phyloP scores from a whole-genome alignment of 345 rosid species.

The Cochlearia excelsa region DNA sequence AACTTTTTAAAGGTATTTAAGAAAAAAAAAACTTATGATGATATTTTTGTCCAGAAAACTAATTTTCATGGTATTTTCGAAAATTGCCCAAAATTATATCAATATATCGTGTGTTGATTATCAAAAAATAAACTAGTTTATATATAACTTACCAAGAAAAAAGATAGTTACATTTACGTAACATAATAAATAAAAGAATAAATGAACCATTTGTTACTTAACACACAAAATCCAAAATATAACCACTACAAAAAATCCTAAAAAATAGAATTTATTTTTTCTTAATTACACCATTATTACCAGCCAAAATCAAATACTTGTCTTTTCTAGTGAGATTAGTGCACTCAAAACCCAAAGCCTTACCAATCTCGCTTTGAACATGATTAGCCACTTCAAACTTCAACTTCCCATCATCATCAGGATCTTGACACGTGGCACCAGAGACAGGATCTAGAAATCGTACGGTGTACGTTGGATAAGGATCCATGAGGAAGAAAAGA shows the following conservation, averaged over 20 bases:
- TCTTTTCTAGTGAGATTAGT: constrained; percentile 70
- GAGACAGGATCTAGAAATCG: constrained; percentile 45
- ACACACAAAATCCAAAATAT: constrained; percentile 14
- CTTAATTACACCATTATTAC: constrained; percentile 57
- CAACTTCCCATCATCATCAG: constrained; percentile 5
- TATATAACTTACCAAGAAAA: not conserved
- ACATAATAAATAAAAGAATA: constrained; percentile 12
- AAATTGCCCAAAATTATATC: constrained; percentile 8
- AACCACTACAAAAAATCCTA: not conserved
- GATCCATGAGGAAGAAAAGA: constrained; percentile 63
- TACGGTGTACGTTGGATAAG: constrained; percentile 44
- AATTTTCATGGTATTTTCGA: not conserved
- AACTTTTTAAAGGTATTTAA: too few species aligned
- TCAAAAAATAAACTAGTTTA: too few species aligned
- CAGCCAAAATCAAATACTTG: constrained; percentile 74
- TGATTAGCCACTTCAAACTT: constrained; percentile 62
- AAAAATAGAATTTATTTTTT: constrained; percentile 8
- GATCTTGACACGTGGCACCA: constrained; percentile 32
- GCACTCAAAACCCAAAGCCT: constrained; percentile 55
- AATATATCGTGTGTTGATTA: not conserved
- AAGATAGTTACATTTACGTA: constrained; percentile 20
- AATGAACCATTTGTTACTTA: constrained; percentile 11
- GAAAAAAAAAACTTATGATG: too few species aligned
- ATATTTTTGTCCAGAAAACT: too few species aligned
- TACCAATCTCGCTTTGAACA: constrained; percentile 56